phyloP scores from a whole-genome alignment of 441 rosid genomes.

The Pelargonium australe region DNA sequence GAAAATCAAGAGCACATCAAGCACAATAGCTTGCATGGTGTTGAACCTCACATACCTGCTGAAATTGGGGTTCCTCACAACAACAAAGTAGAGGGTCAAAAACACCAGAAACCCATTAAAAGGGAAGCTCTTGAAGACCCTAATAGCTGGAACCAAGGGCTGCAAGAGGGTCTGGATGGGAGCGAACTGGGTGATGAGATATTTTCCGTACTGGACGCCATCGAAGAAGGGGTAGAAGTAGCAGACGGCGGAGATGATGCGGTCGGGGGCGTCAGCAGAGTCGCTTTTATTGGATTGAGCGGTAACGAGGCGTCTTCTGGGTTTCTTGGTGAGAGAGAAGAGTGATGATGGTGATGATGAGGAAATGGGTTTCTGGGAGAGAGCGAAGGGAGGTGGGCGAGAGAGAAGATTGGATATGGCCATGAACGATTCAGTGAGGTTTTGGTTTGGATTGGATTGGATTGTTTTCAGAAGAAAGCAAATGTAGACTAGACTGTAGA shows the following conservation, averaged over 20 bases:
- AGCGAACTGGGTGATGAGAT: slow-evolving; percentile 51
- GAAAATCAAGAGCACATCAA: slow-evolving; percentile 77
- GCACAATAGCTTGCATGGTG: slow-evolving; percentile 91
- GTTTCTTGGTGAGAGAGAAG: not conserved
- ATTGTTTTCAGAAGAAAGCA: not conserved
- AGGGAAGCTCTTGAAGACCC: slow-evolving; percentile 80
- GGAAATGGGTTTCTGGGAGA: not conserved
- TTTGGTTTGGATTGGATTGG: not conserved
- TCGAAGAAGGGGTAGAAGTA: slow-evolving; percentile 28
- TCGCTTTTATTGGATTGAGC: slow-evolving; percentile 18
- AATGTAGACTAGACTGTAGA: not conserved
- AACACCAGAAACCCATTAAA: slow-evolving; percentile 76
- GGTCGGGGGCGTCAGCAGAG: slow-evolving; percentile 23
- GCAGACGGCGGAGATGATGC: slow-evolving; percentile 22
- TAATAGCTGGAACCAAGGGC: slow-evolving; percentile 72
- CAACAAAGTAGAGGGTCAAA: slow-evolving; percentile 72
- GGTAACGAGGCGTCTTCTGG: not conserved
- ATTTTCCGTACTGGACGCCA: slow-evolving; percentile 25
- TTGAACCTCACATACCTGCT: slow-evolving; percentile 94
- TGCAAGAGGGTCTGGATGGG: slow-evolving; percentile 61
- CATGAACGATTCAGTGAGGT: not conserved
- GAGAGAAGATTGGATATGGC: slow-evolving; percentile 5
- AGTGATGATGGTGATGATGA: not conserved
- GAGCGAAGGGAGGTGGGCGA: slow-evolving; percentile 2
- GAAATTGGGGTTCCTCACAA: slow-evolving; percentile 77